Conservation (phyloP, 805 yeast genomes). For the Yamadazyma takamatsuzukensis region DNA sequence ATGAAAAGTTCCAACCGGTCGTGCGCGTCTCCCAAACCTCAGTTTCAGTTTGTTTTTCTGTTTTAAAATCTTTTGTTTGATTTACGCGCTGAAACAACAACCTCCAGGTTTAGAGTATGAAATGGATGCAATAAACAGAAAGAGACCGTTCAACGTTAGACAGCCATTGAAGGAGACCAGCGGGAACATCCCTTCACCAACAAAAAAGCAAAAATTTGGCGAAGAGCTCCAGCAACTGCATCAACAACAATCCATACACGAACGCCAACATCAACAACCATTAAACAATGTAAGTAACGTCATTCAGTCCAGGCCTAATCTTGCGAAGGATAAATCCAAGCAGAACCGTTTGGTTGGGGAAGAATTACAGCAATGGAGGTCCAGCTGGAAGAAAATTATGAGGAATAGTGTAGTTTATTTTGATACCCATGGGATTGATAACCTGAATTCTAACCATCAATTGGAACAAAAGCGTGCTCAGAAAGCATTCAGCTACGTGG, state of each 20-base stretch:
- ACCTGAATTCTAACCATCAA: conserved; percentile 32
- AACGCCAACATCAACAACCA: conserved; percentile 1
- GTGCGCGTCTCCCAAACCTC: no score
- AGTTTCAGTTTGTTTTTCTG: no score
- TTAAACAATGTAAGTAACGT: not conserved
- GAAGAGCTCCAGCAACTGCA: conserved; percentile 1
- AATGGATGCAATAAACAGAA: conserved; percentile 8
- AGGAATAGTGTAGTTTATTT: conserved; percentile 56
- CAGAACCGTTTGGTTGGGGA: conserved; percentile 38
- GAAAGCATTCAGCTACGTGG: conserved; percentile 44
- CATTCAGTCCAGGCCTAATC: conserved; percentile 4
- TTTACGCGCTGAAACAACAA: no score
- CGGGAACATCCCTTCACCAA: conserved; percentile 37
- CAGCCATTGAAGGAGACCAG: conserved; percentile 40
- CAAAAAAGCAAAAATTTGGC: conserved; percentile 18
- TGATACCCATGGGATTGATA: conserved; percentile 47
- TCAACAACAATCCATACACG: not conserved
- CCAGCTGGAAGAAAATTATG: conserved; percentile 62
- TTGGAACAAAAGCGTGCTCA: conserved; percentile 40
- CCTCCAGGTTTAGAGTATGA: no score
- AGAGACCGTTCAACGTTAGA: conserved; percentile 7
- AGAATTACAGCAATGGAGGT: conserved; percentile 57
- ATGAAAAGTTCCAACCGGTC: no score
- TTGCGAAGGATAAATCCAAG: conserved; percentile 7
- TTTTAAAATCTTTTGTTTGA: no score